Evolutionary conservation across 805 yeast genomes (phyloP), one percentile per base, ranked within the genome.

Genomic region (Tetrapisispora fleetii): DNA sequence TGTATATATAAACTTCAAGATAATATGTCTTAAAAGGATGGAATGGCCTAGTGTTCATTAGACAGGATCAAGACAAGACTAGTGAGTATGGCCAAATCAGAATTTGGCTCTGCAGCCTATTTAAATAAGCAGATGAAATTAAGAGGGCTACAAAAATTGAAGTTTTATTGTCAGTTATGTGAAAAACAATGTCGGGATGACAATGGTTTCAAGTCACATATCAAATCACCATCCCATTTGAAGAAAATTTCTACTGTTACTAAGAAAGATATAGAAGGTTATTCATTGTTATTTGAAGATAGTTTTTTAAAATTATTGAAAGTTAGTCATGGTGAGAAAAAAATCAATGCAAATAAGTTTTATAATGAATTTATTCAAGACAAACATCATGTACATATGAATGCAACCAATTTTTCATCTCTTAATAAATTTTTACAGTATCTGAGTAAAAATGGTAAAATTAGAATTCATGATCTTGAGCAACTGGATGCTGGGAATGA

Each of bases 141-240:
- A 24, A 73, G 78, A 43, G 98, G 98, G 2, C 79, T 90, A 24
- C 97, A 90, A 66, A 81, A 85, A 59, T 76, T 93, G 46, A 74
- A 79, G 52, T 91, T 79, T 74, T 95, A 89, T 66, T 93, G 99
- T 65, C 98, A 84, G 63, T 75, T 87, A 2, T 93, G 99, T 60
- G 79, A 76, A 61, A 88, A 91, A 59, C 99, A 93, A 67, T 90
- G 98, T 63, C 71, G 97, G 48, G 99, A 95, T 63, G 95, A 85
- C 53, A 91, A 93, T 67, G 99, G 99, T 24, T 93, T 85, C 71
- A 83, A 85, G 58, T 84, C 91, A 58, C 99, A 93, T 64, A 74
- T 83, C n/a, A 73, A 75, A 53, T 81, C 95, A n/a, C 87, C 85
- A 41, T 72, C 85, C 1, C 99, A 93, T 62, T 65, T 76, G 43